Evolutionary conservation across 1,284 basidiomycete species (phyloP).

Genomic region (Cutaneotrichosporon spelunceum): DNA sequence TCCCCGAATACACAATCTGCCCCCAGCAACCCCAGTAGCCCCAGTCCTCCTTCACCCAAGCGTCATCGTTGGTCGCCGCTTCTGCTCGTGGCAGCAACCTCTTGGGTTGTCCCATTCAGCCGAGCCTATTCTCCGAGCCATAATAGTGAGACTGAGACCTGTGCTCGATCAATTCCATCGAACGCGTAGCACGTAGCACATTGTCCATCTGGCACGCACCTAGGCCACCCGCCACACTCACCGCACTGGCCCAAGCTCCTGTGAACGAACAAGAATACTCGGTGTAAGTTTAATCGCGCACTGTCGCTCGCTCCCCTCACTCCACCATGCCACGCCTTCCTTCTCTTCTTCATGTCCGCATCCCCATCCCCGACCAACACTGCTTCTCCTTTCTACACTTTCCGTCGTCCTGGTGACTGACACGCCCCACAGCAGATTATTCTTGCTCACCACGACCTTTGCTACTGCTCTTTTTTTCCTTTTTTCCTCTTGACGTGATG

Average conservation of each 20-base stretch:
- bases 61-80: not conserved
- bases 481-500: conserved; percentile 2
- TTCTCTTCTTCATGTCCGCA: not conserved
- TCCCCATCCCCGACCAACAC: not conserved
- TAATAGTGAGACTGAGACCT: not conserved
- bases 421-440: not conserved
- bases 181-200: not conserved
- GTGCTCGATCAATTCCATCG: not conserved
- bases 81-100: not conserved
- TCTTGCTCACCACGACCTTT: not conserved
- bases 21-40: not conserved
- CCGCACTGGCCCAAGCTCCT: not conserved
- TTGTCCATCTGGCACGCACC: not conserved
- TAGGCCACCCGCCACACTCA: not conserved
- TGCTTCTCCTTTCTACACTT: not conserved
- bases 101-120: not conserved
- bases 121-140: not conserved
- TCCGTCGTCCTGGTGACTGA: conserved; percentile 1
- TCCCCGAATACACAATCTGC: not conserved
- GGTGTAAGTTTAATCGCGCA: not conserved
- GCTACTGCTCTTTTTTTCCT: not conserved
- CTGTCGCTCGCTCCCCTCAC: not conserved
- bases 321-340: not conserved
- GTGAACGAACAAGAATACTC: not conserved
- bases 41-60: not conserved